These are phyloP conservation scores for Naganishia kalamii DNA, from an alignment of 768 basidiomycete genomes.

Conservation along the genomic window DNA sequence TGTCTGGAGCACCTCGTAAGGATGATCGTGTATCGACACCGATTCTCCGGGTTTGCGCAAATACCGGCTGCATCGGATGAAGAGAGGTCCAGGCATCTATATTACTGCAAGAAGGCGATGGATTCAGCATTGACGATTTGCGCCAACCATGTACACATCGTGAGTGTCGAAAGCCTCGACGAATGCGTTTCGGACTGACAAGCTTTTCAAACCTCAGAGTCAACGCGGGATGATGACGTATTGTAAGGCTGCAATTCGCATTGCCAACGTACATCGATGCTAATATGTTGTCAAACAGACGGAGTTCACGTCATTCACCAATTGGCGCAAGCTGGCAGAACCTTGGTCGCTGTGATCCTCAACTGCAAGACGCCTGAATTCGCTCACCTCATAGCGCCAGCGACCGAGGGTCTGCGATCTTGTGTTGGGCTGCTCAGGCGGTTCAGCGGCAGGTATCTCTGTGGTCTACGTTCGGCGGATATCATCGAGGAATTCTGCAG, in stretches of 20 bases:
- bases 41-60: slow-evolving; percentile 51
- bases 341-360: slow-evolving; percentile 76
- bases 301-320: slow-evolving; percentile 95
- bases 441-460: slow-evolving; percentile 87
- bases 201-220: slow-evolving; percentile 29
- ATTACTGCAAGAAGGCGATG: slow-evolving; percentile 57
- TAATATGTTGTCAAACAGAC: slow-evolving; percentile 51
- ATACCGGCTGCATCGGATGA: slow-evolving; percentile 51
- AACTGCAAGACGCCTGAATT: slow-evolving; percentile 77
- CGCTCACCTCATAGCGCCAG: slow-evolving; percentile 68
- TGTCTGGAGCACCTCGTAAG: slow-evolving; percentile 81
- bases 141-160: slow-evolving; percentile 72
- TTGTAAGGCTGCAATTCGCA: slow-evolving; percentile 57
- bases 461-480: slow-evolving; percentile 82
- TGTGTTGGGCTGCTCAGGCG: slow-evolving; percentile 78
- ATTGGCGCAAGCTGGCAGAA: slow-evolving; percentile 85
- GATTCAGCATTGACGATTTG: slow-evolving; percentile 74
- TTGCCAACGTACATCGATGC: too few relatives aligned
- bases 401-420: slow-evolving; percentile 75
- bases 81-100: slow-evolving; percentile 55
- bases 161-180: slow-evolving; percentile 45
- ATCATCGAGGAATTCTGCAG: slow-evolving; percentile 93
- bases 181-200: neutral
- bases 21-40: slow-evolving; percentile 80
- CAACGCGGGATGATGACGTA: slow-evolving; percentile 88